phyloP scores from a whole-genome alignment of 192 early-diverging fungal species.

The Gonapodya sp. region DNA sequence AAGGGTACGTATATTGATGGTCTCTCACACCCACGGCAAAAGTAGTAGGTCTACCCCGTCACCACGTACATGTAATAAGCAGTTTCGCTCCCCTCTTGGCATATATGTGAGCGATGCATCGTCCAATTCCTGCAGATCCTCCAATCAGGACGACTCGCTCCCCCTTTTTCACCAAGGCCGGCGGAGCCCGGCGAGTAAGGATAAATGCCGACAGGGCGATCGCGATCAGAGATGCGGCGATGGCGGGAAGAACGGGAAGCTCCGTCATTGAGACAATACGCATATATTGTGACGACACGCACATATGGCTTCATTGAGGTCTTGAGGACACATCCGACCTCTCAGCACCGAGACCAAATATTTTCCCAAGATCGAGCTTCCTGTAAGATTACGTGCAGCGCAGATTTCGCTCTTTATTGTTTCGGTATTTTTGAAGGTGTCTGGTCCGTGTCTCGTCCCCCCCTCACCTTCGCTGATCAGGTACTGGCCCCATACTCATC shows the following conservation, averaged over 20 bases:
- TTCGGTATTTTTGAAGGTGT: no score
- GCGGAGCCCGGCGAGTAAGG: not conserved
- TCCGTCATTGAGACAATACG: no score
- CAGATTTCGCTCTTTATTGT: no score
- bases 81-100: not conserved
- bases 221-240: not conserved
- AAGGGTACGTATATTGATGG: not conserved
- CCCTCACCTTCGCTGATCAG: not conserved
- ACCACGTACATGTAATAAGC: not conserved
- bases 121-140: constrained; percentile 6
- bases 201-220: not conserved
- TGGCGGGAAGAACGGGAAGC: not conserved
- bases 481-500: not conserved
- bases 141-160: constrained; percentile 1
- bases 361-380: no score
- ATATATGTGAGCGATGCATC: constrained; percentile 9
- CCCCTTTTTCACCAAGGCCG: not conserved
- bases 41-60: not conserved
- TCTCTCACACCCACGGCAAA: not conserved
- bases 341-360: no score
- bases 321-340: no score
- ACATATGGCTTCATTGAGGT: no score
- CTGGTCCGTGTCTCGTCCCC: no score
- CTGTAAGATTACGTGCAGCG: no score
- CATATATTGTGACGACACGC: no score